Base-by-base conservation (phyloP, 139 green algal species). In the Protoeuglena noctilucae region DNA sequence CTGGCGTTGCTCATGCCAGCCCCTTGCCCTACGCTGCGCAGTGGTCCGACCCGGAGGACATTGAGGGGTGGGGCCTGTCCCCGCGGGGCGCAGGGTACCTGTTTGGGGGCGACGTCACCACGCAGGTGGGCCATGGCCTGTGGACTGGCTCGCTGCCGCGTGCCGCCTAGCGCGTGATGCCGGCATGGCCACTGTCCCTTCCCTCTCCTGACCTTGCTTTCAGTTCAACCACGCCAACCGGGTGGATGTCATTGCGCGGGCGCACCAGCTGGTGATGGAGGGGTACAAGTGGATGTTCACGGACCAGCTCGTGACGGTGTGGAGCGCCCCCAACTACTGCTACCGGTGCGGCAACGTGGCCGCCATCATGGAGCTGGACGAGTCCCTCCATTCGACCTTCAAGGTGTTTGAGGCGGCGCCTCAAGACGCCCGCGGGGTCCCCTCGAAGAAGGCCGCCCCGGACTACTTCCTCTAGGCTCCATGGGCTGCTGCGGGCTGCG, bases 221-320 rank as follows among this genome's bases (percentile, higher is more conserved):
- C 53, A 76, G 54, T 95, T 96, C 75, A 91, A 83, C 61, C 67
- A 85, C 28, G 66, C 63, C 31, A 94, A 94, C 65, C 74, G 74
- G 43, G 67, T 94, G 28, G 75, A 92, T 21, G 65, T 94, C 45
- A 94, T 97, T 23, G 77, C 72, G 17, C 64, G 91, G 0, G 89
- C 89, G 28, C 89, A 98, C 65, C 88, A 96, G 77, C 83, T 96
- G 40, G 90, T 98, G 16, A 98, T 97, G 91, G 90, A 98, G 61
- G 91, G 91, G 22, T 98, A 95, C 82, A 97, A 97, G 73, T 85
- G 74, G 70, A 98, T 99, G 91, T 99, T 99, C 58, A 73, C 84
- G 59, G 70, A 93, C 46, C 75, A 79, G 63, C 66, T 99, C 26
- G 91, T 98, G 5, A 98, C 91, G 0, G 91, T 98, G 9, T 98